Evolutionary conservation across 805 yeast species (phyloP).

Genomic region (Wickerhamomyces rabaulensis): DNA sequence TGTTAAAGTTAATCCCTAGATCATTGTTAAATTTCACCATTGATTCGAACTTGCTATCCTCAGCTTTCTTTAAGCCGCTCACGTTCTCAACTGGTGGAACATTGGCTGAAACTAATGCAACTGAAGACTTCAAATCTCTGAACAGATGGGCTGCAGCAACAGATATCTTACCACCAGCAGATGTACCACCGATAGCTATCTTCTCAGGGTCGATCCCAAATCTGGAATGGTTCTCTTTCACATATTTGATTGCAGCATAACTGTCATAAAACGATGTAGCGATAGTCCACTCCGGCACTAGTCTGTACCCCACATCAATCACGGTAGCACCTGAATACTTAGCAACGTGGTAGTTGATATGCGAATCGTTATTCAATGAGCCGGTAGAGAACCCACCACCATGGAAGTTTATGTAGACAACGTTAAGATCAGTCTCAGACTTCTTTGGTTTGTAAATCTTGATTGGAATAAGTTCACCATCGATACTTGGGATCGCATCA

Average conservation of each 20-base stretch:
- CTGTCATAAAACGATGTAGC: conserved; percentile 42
- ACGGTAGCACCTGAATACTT: conserved; percentile 16
- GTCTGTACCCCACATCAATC: conserved; percentile 39
- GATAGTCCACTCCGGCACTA: conserved; percentile 43
- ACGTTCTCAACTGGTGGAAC: neutral
- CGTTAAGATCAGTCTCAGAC: neutral
- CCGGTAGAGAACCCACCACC: conserved; percentile 7
- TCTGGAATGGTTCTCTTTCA: neutral
- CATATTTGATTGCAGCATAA: conserved; percentile 23
- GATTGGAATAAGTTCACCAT: neutral
- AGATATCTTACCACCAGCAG: conserved; percentile 2
- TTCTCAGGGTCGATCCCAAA: neutral
- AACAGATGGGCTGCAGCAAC: neutral
- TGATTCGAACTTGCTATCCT: neutral
- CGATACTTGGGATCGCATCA: neutral
- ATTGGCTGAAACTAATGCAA: neutral
- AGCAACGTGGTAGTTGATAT: conserved; percentile 4
- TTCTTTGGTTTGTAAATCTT: neutral
- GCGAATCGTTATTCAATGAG: neutral
- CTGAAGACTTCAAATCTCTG: neutral
- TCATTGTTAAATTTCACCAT: neutral
- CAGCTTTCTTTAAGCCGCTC: neutral
- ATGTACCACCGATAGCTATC: conserved; percentile 1
- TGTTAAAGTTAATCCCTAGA: neutral
- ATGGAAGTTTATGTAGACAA: conserved; percentile 5